Evolutionary conservation across 495 filamentous ascomycete genomes (phyloP), one percentile per base, ranked within the genome.

Genomic region (Cenococcum geophilum): DNA sequence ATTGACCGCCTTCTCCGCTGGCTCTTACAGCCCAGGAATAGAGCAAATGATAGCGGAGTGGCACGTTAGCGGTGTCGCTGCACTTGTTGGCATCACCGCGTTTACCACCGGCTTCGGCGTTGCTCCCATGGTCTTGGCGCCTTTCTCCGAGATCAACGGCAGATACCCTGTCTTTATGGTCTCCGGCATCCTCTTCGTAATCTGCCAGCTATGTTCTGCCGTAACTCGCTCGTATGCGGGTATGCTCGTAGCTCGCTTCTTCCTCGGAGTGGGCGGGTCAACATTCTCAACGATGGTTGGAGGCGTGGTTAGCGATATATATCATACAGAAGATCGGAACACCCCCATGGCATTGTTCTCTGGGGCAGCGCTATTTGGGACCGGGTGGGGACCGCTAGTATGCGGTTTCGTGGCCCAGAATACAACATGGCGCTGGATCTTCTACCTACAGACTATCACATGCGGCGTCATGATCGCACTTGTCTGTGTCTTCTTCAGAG

Each of bases 281-380:
- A 92, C 92, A 0, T 96, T 96, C 70, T 87, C 83, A 4, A 95
- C 90, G 12, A 92, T 96, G 86, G 89, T 96, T 1, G 92, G 92
- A 36, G 92, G 92, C 0, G 88, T 97, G 6, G 86, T 97, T 34
- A 86, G 86, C 55, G 92, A 97, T 66, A 86, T 96, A 60, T 97
- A 91, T 72, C 84, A 86, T 37, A 81, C 87, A 9, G 73, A 88
- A 61, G 87, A 86, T 40, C 78, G 92, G 35, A 96, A 96, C 65
- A 89, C 86, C 1, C 89, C 92, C 4, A 97, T 97, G 92, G 86
- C 90, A 1, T 67, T 95, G 1, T 96, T 95, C 70, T 84, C 86
- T 0, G 88, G 84, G 1, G 76, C 78, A 21, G 91, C 89, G 0
- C 73, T 97, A 9, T 79, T 87, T 16, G 93, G 92, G 0, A 96